Evolutionary conservation across 768 basidiomycete species (phyloP), one percentile per base, ranked within the genome.

Genomic region (Saitozyma sp.): DNA sequence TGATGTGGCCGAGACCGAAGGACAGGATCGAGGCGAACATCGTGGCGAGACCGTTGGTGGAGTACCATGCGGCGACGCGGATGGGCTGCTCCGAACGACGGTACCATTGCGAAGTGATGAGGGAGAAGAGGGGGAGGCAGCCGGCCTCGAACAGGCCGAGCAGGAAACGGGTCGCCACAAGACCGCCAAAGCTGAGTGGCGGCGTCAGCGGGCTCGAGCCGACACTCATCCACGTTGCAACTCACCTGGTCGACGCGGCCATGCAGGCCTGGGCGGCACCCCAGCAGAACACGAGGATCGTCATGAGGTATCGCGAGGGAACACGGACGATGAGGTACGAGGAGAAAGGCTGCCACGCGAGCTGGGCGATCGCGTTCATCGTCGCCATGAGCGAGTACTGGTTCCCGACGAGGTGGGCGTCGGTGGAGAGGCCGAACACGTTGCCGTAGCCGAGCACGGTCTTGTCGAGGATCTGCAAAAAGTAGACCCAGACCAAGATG

Each of bases 61-160:
- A 67, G 67, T 74, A 77, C 75, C 73, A 70, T 11, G 64, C 65
- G 45, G 66, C 66, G 45, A 73, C 64, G 46, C 68, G 57, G 51
- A 73, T n/a, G 3, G 71, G 71, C 50, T 73, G 71, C 48, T 73
- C 71, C 17, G 64, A 64, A 52, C 70, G 54, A 40, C 67, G 59
- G 48, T 73, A 74, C 73, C 70, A 74, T 37, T 64, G 73, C 8
- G 62, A 29, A 29, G 84, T 78, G 42, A 81, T 29, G 67, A 54
- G 74, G n/a, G 78, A 68, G 67, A 81, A 80, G 11, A 80, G 65
- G 0, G 80, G 79, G 7, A 81, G 65, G 60, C 78, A 78, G 5
- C 75, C 72, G 11, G 68, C 64, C 59, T 80, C 79, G 50, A 79
- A 80, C 9, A 68, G 67, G 39, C 80, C 80, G 10, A 81, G 72